Evolutionary conservation across 345 rosid genomes (phyloP), one percentile per base, ranked within the genome.

Genomic region (Hibiscus trionum): DNA sequence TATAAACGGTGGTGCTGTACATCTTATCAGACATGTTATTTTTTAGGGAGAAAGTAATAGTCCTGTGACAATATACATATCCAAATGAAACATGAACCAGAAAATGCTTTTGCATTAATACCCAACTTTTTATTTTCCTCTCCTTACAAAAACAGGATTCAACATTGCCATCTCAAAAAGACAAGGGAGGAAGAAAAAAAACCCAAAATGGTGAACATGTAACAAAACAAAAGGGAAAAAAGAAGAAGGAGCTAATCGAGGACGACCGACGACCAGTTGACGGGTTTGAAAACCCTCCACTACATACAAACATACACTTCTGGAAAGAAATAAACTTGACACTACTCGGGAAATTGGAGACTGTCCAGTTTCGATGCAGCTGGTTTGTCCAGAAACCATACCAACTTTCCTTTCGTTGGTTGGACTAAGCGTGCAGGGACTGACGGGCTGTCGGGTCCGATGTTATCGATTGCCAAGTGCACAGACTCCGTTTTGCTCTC

Each of bases 311-410:
- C 74, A 46, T 72, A 73, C 82, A 72, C 60, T 74, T 77, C 61
- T 61, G 73, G 70, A 33, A 37, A 71, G 72, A 42, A 64, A 29
- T 64, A 35, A 66, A 26, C 75, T 69, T 35, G 75, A 66, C 44
- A 70, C 85, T 85, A 82, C 70, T 77, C 81, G 0, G 88, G 78
- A 74, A 70, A 61, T 58, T 78, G 75, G 55, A 71, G n/a, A 46
- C 85, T 50, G 11, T 85, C 76, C 9, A 93, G 91, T 79, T 86
- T 84, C 14, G 91, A 88, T 19, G 88, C 95, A 17, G 98, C 97
- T 8, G 73, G 81, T 80, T 82, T 86, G 83, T 94, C 98, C 83
- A 91, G 66, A 80, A 94, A 91, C 97, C 98, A 94, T 5, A 84
- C 85, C 78, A 88, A 74, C 82, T 83, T 87, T 73, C 95, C 93